Evolutionary conservation across 106 monocot genomes (phyloP), one percentile per base, ranked within the genome.

Genomic region (Phalaenopsis equestris): DNA sequence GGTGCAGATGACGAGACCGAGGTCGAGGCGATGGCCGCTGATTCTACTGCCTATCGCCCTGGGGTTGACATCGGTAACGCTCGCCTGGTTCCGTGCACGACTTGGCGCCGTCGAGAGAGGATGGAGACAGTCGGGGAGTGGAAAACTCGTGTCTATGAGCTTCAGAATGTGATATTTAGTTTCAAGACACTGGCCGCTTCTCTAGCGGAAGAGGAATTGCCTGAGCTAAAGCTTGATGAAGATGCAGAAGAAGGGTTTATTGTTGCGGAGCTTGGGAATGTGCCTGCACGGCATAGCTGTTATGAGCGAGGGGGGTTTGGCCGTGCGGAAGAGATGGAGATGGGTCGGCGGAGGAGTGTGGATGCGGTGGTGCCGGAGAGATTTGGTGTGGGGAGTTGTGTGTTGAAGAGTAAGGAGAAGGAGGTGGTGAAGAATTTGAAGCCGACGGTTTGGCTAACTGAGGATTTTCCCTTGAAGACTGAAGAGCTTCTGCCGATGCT

Each of bases 341-440:
- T 10, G 75, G 43, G 74, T 42, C 43, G 74, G 30, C 75, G 77
- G 64, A 79, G 78, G 80, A 82, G 84, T 21, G 36, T 72, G 77
- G 80, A 79, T 23, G 56, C 79, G 75, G 38, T 68, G 42, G 30
- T 21, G 41, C 30, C 41, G 64, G 38, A 76, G 57, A 67, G 19
- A n/a, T 42, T 52, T 15, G 84, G 6, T 7, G 24, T 21, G 18
- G 57, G 80, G 72, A 76, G 39, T 48, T 85, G 74, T 36, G 77
- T 23, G 56, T 83, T 75, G 56, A 90, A 75, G 67, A 84, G 89
- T 17, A 93, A 86, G 88, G 96, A 96, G 89, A 93, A 93, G 89
- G 96, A 96, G 89, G 84, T 85, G 84, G 88, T 91, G 91, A 96
- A 91, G 91, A 93, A 78, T 78, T 78, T 96, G 87, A 82, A 86